phyloP scores from a whole-genome alignment of 2,329 filamentous ascomycete species.

The Biscogniauxia mediterranea region DNA sequence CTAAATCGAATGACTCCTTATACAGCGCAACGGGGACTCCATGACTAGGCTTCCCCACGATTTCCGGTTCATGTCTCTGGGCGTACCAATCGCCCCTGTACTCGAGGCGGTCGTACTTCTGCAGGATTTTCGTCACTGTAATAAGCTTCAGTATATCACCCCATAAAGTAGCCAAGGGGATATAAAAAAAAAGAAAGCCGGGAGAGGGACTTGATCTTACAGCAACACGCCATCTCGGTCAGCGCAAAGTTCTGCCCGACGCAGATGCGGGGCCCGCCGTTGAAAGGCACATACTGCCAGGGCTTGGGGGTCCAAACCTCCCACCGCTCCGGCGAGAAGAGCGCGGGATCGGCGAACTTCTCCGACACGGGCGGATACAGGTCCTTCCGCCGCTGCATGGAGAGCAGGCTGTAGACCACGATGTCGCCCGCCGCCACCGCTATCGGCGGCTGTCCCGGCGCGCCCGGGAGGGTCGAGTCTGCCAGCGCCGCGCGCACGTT shows the following conservation, averaged over 20 bases:
- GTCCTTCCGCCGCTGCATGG: constrained; percentile 49
- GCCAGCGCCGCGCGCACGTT: constrained; percentile 39
- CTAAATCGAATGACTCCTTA: constrained; percentile 17
- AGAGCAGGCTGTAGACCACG: constrained; percentile 49
- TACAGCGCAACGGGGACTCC: constrained; percentile 42
- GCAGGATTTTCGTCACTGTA: constrained; percentile 52
- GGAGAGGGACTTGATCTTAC: constrained; percentile 33
- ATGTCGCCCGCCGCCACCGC: constrained; percentile 46
- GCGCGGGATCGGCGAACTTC: constrained; percentile 35
- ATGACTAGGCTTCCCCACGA: constrained; percentile 43
- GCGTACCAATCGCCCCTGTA: constrained; percentile 45
- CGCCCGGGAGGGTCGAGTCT: constrained; percentile 24
- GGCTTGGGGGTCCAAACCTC: constrained; percentile 49
- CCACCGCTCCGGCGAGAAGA: constrained; percentile 52
- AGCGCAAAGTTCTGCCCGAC: constrained; percentile 60
- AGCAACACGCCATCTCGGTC: constrained; percentile 53
- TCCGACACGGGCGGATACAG: constrained; percentile 46
- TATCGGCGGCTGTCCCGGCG: constrained; percentile 34
- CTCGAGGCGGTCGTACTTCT: constrained; percentile 57
- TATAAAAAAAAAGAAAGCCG: too few species aligned
- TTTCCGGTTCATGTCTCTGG: constrained; percentile 44
- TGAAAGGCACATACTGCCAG: constrained; percentile 55
- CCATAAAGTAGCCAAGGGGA: too few species aligned
- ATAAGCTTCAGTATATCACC: neutral
- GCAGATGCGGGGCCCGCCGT: constrained; percentile 53